Percentiles rank a stretch among this genome's conserved stretches.
phyloP scores from a whole-genome alignment of 2,329 filamentous ascomycete species.

The Apiospora arundinis region DNA sequence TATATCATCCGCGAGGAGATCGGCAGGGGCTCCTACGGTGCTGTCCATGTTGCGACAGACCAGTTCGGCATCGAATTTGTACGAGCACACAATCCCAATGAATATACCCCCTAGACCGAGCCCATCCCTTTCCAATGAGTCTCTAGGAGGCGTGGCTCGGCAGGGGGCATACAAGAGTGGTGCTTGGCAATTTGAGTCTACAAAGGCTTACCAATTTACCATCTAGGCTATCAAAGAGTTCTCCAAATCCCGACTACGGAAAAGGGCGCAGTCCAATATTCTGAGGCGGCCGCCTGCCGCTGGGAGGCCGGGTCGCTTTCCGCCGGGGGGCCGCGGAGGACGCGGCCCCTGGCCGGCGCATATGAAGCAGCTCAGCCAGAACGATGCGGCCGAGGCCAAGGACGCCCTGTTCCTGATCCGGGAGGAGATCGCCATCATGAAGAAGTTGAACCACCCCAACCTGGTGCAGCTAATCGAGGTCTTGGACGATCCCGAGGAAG shows the following conservation, averaged over 20 bases:
- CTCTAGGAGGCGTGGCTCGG: background rate
- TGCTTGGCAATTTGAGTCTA: background rate
- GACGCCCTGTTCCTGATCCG: conserved; percentile 86
- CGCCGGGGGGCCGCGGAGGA: conserved; percentile 35
- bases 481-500: conserved; percentile 91
- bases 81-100: conserved; percentile 39
- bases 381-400: conserved; percentile 65
- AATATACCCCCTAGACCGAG: conserved; percentile 8
- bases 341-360: conserved; percentile 33
- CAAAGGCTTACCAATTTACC: conserved; percentile 23
- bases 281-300: conserved; percentile 56
- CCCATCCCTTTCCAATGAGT: background rate
- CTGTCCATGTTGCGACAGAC: conserved; percentile 88
- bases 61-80: conserved; percentile 94
- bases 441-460: conserved; percentile 94
- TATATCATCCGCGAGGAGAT: conserved; percentile 95
- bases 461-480: conserved; percentile 94
- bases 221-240: conserved; percentile 93
- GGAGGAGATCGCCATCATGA: conserved; percentile 98
- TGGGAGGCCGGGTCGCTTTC: conserved; percentile 39
- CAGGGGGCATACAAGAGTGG: background rate
- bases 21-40: conserved; percentile 93
- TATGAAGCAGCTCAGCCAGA: conserved; percentile 41
- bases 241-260: conserved; percentile 88
- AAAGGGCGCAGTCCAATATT: conserved; percentile 88